Conservation (phyloP, 352 stramenopile genomes). For the Phytophthora vignae region DNA sequence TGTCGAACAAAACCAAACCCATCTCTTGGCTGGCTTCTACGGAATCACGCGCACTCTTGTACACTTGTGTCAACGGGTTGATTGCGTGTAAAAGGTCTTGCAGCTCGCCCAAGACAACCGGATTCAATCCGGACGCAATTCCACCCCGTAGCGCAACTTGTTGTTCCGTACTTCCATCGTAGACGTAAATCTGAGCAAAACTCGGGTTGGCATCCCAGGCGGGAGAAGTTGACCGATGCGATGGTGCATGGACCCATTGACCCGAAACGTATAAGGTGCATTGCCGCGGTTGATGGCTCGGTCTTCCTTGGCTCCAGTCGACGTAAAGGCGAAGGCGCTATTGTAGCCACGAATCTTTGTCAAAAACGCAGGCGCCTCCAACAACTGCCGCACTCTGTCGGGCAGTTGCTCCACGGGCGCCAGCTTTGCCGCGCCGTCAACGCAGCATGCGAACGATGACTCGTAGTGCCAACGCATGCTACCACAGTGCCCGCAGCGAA, state of each 20-base stretch:
- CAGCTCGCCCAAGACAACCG: not conserved
- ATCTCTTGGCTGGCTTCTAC: not conserved
- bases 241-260: slow-evolving; percentile 3
- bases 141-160: not conserved
- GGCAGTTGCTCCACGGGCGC: not conserved
- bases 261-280: not conserved
- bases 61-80: not conserved
- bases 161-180: not conserved
- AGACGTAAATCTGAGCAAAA: slow-evolving; percentile 9
- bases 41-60: not conserved
- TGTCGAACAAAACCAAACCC: slow-evolving; percentile 7
- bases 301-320: too few species aligned
- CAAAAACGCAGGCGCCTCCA: not conserved
- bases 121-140: not conserved
- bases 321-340: slow-evolving; percentile 2
- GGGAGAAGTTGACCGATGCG: not conserved
- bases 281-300: not conserved
- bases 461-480: not conserved
- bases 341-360: not conserved
- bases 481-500: not conserved
- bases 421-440: not conserved
- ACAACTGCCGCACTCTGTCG: not conserved
- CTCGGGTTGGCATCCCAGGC: not conserved
- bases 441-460: not conserved
- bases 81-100: not conserved